These are phyloP conservation scores for Talaromyces albobiverticillius DNA, from an alignment of 2,329 filamentous ascomycete genomes.

Conservation along the genomic window DNA sequence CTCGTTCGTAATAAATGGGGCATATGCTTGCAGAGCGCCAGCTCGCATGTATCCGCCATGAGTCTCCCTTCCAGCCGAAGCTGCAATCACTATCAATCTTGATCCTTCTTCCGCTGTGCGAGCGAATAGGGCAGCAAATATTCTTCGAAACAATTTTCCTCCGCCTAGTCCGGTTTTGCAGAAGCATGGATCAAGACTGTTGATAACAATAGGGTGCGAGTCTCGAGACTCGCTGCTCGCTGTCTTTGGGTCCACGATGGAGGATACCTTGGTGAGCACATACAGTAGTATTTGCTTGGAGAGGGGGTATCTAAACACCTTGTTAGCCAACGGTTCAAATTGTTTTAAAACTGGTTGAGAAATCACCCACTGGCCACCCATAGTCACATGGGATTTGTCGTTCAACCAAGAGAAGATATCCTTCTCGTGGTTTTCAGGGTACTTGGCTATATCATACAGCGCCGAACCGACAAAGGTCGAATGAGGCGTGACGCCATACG, in stretches of 20 bases:
- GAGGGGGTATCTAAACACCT: background rate
- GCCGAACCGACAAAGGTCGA: constrained; percentile 5
- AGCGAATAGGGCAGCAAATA: background rate
- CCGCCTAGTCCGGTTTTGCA: background rate
- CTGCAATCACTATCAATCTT: background rate
- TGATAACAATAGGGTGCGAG: background rate
- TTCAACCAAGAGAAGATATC: constrained; percentile 1
- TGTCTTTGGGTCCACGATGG: background rate
- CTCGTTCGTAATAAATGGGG: background rate
- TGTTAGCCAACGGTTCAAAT: background rate
- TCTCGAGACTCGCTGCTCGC: background rate
- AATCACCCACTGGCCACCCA: background rate
- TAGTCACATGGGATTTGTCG: background rate
- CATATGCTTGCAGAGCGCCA: background rate
- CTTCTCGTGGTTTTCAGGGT: background rate
- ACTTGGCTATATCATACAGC: constrained; percentile 6
- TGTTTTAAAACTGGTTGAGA: background rate
- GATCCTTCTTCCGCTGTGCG: background rate
- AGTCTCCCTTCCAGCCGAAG: constrained; percentile 1
- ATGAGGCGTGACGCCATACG: background rate
- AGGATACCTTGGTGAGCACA: background rate
- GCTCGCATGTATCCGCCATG: constrained; percentile 4
- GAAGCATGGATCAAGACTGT: background rate
- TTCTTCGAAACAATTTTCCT: background rate
- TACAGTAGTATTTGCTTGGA: background rate